Evolutionary conservation across 179 eudicot genomes (phyloP).

Genomic region (Actinidia arguta): DNA sequence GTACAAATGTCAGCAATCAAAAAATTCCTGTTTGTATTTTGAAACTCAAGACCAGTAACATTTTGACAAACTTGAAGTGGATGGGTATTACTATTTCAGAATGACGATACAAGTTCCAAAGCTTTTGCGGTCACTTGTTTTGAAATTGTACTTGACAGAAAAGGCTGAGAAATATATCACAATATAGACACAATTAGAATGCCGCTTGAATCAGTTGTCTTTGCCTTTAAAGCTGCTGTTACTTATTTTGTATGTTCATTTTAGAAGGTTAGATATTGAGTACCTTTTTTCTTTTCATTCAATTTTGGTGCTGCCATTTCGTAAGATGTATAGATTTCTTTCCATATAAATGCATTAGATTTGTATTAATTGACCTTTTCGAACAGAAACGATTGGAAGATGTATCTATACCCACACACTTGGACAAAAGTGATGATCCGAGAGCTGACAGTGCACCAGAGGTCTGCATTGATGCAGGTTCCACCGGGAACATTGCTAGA

Average conservation of each 20-base stretch:
- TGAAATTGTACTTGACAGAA: neutral
- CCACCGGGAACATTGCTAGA: constrained; percentile 71
- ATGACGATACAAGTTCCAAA: neutral
- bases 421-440: constrained; percentile 50
- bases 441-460: constrained; percentile 60
- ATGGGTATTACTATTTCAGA: neutral
- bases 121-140: neutral
- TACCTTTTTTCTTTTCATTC: neutral
- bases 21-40: too few species aligned
- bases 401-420: constrained; percentile 60
- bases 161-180: neutral
- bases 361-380: neutral
- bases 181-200: neutral
- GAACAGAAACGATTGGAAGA: constrained; percentile 72
- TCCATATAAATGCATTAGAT: neutral
- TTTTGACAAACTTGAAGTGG: neutral
- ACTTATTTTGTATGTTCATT: neutral
- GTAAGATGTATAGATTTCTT: neutral
- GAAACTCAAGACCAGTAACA: too few species aligned
- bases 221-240: too few species aligned
- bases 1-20: too few species aligned
- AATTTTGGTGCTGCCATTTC: neutral
- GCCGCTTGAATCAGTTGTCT: neutral
- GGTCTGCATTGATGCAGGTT: constrained; percentile 85
- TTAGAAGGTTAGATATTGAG: neutral